Conservation (phyloP, 129 eudicot species). For the Flaveria brownii region DNA sequence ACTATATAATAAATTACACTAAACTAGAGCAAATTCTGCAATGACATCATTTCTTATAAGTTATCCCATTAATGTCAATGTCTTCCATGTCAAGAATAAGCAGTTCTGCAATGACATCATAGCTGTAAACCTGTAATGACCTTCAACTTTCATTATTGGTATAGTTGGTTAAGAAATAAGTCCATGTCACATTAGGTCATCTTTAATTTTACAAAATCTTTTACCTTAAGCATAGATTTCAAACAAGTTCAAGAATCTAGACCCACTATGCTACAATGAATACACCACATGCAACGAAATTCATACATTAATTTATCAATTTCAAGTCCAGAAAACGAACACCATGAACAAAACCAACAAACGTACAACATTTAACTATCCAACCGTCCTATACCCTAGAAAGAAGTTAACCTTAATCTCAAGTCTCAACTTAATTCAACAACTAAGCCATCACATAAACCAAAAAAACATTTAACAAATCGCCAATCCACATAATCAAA, state of each 20-base stretch:
- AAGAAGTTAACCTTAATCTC: constrained; percentile 5
- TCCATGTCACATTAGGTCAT: neutral
- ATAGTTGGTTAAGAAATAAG: neutral
- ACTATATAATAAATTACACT: neutral
- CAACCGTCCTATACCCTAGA: constrained; percentile 22
- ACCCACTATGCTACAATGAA: constrained; percentile 19
- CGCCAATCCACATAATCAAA: constrained; percentile 2
- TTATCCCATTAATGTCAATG: neutral
- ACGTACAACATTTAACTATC: neutral
- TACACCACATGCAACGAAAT: constrained; percentile 8
- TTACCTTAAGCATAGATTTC: neutral
- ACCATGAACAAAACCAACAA: no score
- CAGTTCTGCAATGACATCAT: constrained; percentile 5
- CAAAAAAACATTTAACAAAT: neutral
- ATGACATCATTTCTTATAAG: neutral
- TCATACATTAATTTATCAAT: neutral
- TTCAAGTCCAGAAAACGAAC: no score
- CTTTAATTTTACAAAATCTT: neutral
- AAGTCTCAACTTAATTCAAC: constrained; percentile 28
- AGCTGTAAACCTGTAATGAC: neutral
- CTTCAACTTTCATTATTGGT: constrained; percentile 19
- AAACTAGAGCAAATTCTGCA: no score
- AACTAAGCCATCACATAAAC: constrained; percentile 13
- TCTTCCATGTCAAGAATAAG: constrained; percentile 3
- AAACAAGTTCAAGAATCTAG: constrained; percentile 1